Conservation (phyloP, 345 rosid species). For the Dipteronia sinensis region DNA sequence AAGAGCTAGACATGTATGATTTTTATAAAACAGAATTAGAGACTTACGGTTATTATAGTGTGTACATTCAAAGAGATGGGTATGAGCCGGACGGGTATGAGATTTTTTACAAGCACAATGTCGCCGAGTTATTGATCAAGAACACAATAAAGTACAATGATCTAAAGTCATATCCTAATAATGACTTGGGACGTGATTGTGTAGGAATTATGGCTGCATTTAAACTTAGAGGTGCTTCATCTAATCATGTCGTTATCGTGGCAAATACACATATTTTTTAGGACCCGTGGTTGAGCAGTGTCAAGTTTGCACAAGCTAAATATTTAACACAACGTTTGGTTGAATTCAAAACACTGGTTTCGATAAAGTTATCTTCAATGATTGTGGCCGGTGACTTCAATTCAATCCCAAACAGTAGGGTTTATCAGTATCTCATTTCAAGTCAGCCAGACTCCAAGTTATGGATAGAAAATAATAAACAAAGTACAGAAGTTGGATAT, state of each 20-base stretch:
- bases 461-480: too few relatives aligned
- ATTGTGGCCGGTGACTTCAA: conserved; percentile 92
- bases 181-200: conserved; percentile 60
- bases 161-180: conserved; percentile 68
- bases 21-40: conserved; percentile 68
- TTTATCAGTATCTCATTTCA: conserved; percentile 68
- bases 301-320: conserved; percentile 52
- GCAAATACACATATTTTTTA: conserved; percentile 88
- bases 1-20: conserved; percentile 85
- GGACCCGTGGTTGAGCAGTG: too few relatives aligned
- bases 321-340: conserved; percentile 69
- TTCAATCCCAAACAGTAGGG: conserved; percentile 75
- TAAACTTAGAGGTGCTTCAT: conserved; percentile 52
- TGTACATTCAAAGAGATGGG: conserved; percentile 79
- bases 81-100: conserved; percentile 89
- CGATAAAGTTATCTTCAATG: conserved; percentile 49
- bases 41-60: conserved; percentile 61
- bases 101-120: conserved; percentile 66
- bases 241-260: conserved; percentile 57
- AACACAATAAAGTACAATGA: conserved; percentile 87
- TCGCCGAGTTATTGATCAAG: conserved; percentile 71
- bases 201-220: conserved; percentile 94
- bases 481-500: conserved; percentile 3
- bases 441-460: conserved; percentile 17
- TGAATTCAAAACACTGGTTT: conserved; percentile 54